Evolutionary conservation across 768 basidiomycete genomes (phyloP), one percentile per base, ranked within the genome.

Genomic region (Leccinum obscurum): DNA sequence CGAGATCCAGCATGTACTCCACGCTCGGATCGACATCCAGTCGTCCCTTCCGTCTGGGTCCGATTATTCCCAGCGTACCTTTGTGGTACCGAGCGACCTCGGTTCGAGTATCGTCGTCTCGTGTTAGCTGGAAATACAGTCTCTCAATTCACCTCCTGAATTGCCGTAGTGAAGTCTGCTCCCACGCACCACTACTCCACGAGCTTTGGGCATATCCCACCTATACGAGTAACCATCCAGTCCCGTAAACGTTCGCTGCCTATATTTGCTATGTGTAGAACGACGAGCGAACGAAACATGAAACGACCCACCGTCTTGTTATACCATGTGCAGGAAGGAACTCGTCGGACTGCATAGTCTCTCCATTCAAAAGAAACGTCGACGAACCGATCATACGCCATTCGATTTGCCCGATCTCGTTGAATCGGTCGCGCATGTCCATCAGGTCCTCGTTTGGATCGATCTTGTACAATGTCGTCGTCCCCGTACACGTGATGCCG

Each of bases 401-500:
- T 14, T 76, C 70, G 13, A 79, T 75, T 51, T 71, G 68, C 7
- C 70, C 78, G 37, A 75, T 64, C 6, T 64, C 63, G 0, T 66
- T 67, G 56, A 75, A 76, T 11, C 61, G 64, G 56, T 72, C 73
- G 0, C 26, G 66, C 68, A 70, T 67, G 28, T 71, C 66, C 51
- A 15, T 24, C 24, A 24, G 64, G 11, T 65, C 60, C 1, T 34
- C 41, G 22, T 64, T 71, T 2, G 64, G 63, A 11, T 44, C 53
- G 46, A 72, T 57, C 20, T 68, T 72, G 3, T 58, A 51, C 46
- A 74, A 39, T 3, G 60, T 70, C 20, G 73, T 70, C 51, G 55
- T 67, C 22, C 64, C 61, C 6, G 13, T 17, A 20, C 41, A 10
- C 3, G 10, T 9, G 11, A 37, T 34, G 1, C 64, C 13, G n/a